Evolutionary conservation across 2,329 filamentous ascomycete genomes (phyloP), one percentile per base, ranked within the genome.

Genomic region (Aspergillus sp.): DNA sequence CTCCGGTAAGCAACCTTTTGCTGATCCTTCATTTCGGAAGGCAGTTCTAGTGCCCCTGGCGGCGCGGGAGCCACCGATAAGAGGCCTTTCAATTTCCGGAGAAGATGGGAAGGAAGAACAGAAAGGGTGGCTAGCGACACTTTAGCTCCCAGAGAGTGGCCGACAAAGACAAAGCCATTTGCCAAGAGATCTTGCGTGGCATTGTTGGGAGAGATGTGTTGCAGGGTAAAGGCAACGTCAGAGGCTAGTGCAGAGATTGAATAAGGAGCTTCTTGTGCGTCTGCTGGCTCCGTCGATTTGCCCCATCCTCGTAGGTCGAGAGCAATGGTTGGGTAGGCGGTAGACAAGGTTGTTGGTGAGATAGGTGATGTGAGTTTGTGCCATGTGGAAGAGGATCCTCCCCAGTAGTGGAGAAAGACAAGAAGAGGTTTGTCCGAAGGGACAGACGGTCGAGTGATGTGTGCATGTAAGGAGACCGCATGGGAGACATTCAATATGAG

Each of bases 81-180:
- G 4, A 77, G 16, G 56, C 80, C 71, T 29, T 62, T 65, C 0
- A 76, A 16, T 0, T 53, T 31, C 10, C 18, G 6, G 1, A 65
- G 54, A 2, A 66, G 57, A 26, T 55, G n/a, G 2, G 20, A 4
- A 0, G 59, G 18, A 0, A 67, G 56, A 2, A 4, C 11, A 0
- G 51, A 49, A 1, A 67, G 52, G 11, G 60, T 60, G 1, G 64
- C 63, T 20, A 76, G 67, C 0, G 71, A 69, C 2, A 78, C 71
- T 54, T 78, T 78, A 16, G 70, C 76, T 3, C 77, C 76, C 76
- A 78, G 78, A 0, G 75, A 77, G 61, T 78, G 72, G 2, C 75
- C 74, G 42, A 77, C 58, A 3, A 77, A 62, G 20, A 77, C 60
- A 42, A 76, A 67, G 1, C 69, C 65, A 6, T 66, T 39, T 0